Evolutionary conservation across 768 basidiomycete genomes (phyloP), one percentile per base, ranked within the genome.

Genomic region (Hygrocybe punicea): DNA sequence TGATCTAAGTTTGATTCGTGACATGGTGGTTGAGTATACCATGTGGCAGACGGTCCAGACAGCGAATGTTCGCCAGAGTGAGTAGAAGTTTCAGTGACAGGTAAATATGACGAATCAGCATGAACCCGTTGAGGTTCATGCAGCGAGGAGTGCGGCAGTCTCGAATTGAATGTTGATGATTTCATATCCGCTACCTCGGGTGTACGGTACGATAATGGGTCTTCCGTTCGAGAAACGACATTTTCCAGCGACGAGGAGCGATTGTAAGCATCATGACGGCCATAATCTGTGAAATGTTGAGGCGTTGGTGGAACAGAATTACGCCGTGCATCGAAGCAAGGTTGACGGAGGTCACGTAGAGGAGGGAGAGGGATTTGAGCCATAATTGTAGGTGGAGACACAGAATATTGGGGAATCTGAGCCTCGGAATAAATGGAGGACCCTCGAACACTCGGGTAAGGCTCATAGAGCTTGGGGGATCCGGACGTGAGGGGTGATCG

Each of bases 401-500:
- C 17, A 14, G 51, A 36, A 21, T n/a, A 52, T 17, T 52, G 51
- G 9, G 34, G 23, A 7, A 52, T 21, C 23, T 52, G 35, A 7
- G 51, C 23, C 6, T 37, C 51, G n/a, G 51, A 21, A 14, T 36
- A 52, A 33, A 16, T 9, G 17, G 51, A 37, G n/a, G 29, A n/a
- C 5, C 51, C 51, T 3, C 37, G 11, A 7, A 21, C 35, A 7
- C 3, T 37, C 23, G 3, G 34, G 51, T 37, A 52, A 2, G 51
- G 36, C 10, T 52, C 51, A 21, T n/a, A 52, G n/a, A 52, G 51
- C 36, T 52, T 47, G 5, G 54, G 54, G 3, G 44, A 46, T 29
- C 21, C 16, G n/a, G 48, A 39, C 9, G 4, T 45, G 11, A 17
- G 37, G 24, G 14, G 50, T 36, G 29, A 21, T 17, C 9, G 23